Conservation (phyloP, 345 rosid genomes). For the Salix exigua region DNA sequence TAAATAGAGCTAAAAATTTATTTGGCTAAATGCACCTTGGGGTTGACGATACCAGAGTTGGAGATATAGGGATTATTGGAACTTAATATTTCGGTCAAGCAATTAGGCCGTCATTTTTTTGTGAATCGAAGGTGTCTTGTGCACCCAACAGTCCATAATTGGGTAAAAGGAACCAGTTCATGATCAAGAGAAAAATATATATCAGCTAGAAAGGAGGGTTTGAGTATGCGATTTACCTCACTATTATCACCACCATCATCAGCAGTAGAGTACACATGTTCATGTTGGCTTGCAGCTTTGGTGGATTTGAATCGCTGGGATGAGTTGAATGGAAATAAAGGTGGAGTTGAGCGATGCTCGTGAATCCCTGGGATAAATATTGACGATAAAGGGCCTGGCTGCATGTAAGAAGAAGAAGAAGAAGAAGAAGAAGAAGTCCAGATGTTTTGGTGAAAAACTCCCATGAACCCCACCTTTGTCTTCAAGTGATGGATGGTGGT, state of each 20-base stretch:
- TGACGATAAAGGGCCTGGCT: background rate
- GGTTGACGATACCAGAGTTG: too few species aligned
- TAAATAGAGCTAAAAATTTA: too few species aligned
- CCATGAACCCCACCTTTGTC: conserved; percentile 16
- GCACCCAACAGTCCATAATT: background rate
- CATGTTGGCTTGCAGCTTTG: conserved; percentile 32
- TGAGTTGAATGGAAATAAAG: background rate
- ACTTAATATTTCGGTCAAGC: background rate
- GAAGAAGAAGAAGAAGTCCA: background rate
- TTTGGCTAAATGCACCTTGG: too few species aligned
- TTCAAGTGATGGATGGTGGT: conserved; percentile 22
- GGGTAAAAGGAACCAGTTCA: background rate
- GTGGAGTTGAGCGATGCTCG: background rate
- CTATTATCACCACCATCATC: conserved; percentile 35
- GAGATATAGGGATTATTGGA: too few species aligned
- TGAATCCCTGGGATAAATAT: background rate
- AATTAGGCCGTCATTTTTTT: background rate
- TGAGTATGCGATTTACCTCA: conserved; percentile 27
- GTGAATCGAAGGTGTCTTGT: background rate
- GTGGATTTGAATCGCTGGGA: conserved; percentile 39
- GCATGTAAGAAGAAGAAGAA: background rate
- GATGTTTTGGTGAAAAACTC: conserved; percentile 3
- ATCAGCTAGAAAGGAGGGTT: background rate
- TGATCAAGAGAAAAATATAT: background rate
- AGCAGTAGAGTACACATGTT: conserved; percentile 23